phyloP scores from a whole-genome alignment of 2,329 filamentous ascomycete species.

The Didymella lethalis region DNA sequence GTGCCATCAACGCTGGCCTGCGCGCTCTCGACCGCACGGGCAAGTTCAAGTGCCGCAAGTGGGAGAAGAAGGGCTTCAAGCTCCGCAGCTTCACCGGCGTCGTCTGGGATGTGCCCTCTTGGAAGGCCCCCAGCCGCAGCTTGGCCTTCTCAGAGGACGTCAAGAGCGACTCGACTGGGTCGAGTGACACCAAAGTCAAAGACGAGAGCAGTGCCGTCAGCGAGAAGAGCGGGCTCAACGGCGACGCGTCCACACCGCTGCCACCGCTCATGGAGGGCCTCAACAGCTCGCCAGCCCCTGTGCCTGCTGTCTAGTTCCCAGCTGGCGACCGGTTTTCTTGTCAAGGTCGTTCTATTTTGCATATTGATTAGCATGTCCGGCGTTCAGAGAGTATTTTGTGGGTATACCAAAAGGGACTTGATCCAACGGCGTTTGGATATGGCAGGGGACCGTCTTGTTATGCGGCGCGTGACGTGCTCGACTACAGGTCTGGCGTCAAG shows the following conservation, averaged over 20 bases:
- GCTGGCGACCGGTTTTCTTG: slow-evolving; percentile 13
- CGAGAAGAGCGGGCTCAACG: slow-evolving; percentile 66
- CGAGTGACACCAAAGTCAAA: slow-evolving; percentile 65
- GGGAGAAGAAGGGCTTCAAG: slow-evolving; percentile 81
- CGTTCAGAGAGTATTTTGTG: slow-evolving; percentile 33
- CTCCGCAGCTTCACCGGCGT: slow-evolving; percentile 94
- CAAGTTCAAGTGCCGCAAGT: slow-evolving; percentile 84
- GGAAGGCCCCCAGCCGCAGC: slow-evolving; percentile 74
- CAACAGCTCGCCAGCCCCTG: slow-evolving; percentile 62
- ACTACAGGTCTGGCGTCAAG: slow-evolving; percentile 8
- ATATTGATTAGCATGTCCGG: slow-evolving; percentile 35
- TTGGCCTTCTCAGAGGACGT: slow-evolving; percentile 67
- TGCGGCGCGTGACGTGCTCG: slow-evolving; percentile 18
- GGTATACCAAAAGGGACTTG: slow-evolving; percentile 29
- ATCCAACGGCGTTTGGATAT: slow-evolving; percentile 32
- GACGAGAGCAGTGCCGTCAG: slow-evolving; percentile 66
- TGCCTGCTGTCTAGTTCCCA: slow-evolving; percentile 33
- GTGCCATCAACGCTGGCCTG: slow-evolving; percentile 95
- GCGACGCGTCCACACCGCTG: slow-evolving; percentile 55
- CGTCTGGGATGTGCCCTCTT: slow-evolving; percentile 80
- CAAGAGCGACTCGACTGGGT: slow-evolving; percentile 63
- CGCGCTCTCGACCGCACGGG: slow-evolving; percentile 92
- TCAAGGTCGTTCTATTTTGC: slow-evolving; percentile 16
- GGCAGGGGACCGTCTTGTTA: slow-evolving; percentile 13
- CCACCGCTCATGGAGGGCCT: slow-evolving; percentile 53